Evolutionary conservation across 192 early-diverging fungal species (phyloP).

Genomic region (Coemansia sp.): DNA sequence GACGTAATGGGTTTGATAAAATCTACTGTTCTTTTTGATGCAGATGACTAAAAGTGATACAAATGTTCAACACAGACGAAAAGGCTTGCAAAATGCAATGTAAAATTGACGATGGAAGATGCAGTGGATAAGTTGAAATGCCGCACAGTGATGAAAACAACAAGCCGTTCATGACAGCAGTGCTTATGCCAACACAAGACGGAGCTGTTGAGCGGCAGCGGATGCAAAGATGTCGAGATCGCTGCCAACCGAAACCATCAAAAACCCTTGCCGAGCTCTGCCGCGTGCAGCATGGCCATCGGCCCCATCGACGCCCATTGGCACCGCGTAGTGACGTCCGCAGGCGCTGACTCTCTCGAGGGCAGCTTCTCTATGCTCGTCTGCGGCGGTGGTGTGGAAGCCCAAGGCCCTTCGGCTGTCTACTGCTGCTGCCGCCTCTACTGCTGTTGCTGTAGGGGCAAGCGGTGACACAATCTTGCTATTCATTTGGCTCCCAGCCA

Average conservation of each 20-base stretch:
- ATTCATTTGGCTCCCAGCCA: not conserved
- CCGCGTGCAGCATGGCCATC: constrained; percentile 23
- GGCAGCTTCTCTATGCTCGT: not conserved
- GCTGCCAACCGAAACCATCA: constrained; percentile 38
- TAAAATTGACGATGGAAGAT: too few relatives aligned
- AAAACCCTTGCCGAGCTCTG: constrained; percentile 34
- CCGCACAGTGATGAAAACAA: not conserved
- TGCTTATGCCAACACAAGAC: constrained; percentile 17
- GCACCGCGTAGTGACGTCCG: constrained; percentile 16
- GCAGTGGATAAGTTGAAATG: not conserved
- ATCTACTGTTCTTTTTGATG: too few relatives aligned
- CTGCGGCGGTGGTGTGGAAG: not conserved
- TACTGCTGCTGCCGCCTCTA: not conserved
- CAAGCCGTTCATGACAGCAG: not conserved
- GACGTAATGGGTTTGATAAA: too few relatives aligned
- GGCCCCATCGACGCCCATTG: constrained; percentile 34
- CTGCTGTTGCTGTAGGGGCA: not conserved
- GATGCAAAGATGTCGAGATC: constrained; percentile 30
- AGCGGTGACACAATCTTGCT: not conserved
- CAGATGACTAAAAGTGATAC: too few relatives aligned
- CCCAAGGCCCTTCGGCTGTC: not conserved
- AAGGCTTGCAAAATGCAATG: too few relatives aligned
- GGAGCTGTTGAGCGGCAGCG: constrained; percentile 44
- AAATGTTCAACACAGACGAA: too few relatives aligned
- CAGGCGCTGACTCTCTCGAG: constrained; percentile 14